phyloP scores from a whole-genome alignment of 139 green algal genomes.

The Chlorella sp. region DNA sequence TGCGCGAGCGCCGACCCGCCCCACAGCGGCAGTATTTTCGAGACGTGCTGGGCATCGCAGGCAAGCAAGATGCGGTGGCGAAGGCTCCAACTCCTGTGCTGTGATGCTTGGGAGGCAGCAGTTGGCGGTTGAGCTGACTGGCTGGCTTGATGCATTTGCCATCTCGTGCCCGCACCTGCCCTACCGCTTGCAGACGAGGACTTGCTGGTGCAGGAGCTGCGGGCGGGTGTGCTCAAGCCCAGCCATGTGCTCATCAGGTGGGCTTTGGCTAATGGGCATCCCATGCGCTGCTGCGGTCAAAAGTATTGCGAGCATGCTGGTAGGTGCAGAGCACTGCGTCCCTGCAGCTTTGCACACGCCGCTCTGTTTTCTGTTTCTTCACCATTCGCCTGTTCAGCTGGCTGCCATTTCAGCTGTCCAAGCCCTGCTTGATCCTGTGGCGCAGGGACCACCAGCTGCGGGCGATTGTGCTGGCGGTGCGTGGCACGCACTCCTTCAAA shows the following conservation, averaged over 20 bases:
- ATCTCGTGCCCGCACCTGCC: neutral
- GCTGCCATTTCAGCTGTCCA: too few species aligned
- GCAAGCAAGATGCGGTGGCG: neutral
- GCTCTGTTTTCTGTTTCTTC: too few species aligned
- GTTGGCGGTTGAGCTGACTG: neutral
- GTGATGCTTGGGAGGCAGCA: too few species aligned
- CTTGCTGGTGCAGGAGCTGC: slow-evolving; percentile 70
- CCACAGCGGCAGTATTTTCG: slow-evolving; percentile 53
- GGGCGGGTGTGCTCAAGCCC: slow-evolving; percentile 79
- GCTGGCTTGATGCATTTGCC: neutral
- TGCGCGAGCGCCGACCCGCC: slow-evolving; percentile 60
- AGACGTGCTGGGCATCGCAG: slow-evolving; percentile 15
- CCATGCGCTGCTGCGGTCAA: neutral
- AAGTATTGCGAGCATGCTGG: neutral
- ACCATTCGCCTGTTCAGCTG: neutral
- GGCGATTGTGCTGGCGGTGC: slow-evolving; percentile 76
- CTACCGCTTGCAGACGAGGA: slow-evolving; percentile 44
- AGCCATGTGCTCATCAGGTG: slow-evolving; percentile 66
- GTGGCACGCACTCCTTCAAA: slow-evolving; percentile 84
- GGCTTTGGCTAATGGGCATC: neutral
- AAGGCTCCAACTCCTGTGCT: too few species aligned
- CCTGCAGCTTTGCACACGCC: neutral
- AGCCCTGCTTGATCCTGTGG: neutral
- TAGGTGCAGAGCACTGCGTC: neutral
- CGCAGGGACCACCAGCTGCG: slow-evolving; percentile 62